Evolutionary conservation across 2,329 filamentous ascomycete genomes (phyloP).

Genomic region (Proliferodiscus dingleyae): DNA sequence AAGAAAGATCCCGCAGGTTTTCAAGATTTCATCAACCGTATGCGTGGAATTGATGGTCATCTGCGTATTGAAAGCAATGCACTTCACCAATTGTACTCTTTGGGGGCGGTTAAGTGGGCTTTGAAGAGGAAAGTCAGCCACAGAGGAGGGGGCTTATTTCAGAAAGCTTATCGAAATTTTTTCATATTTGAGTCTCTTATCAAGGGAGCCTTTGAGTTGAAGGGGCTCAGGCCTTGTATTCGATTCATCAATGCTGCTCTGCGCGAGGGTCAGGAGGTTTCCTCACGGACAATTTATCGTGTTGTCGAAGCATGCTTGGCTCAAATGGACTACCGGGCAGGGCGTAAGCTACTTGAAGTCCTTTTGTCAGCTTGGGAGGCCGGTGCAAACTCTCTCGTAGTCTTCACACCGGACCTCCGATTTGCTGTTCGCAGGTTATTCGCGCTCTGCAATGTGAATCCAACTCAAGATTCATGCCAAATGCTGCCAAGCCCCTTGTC

Average conservation of each 20-base stretch:
- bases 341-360: constrained; percentile 19
- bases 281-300: constrained; percentile 16
- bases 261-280: constrained; percentile 23
- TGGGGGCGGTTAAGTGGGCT: constrained; percentile 22
- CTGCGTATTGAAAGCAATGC: constrained; percentile 16
- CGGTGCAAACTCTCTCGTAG: constrained; percentile 2
- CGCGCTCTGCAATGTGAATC: constrained; percentile 22
- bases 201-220: constrained; percentile 20
- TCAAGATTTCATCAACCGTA: constrained; percentile 21
- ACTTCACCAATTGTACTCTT: constrained; percentile 6
- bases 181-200: constrained; percentile 29
- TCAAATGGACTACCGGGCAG: constrained; percentile 21
- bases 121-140: constrained; percentile 18
- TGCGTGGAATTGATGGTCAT: constrained; percentile 22
- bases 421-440: constrained; percentile 21
- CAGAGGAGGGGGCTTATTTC: constrained; percentile 11
- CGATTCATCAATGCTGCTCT: constrained; percentile 24
- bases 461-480: constrained; percentile 3
- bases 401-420: constrained; percentile 15
- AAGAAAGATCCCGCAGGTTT: constrained; percentile 24
- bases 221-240: constrained; percentile 18
- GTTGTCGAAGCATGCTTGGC: constrained; percentile 19
- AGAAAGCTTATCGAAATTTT: constrained; percentile 23
- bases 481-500: not conserved
- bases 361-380: constrained; percentile 22